phyloP scores from a whole-genome alignment of 768 basidiomycete genomes.

The Obba rivulosa region DNA sequence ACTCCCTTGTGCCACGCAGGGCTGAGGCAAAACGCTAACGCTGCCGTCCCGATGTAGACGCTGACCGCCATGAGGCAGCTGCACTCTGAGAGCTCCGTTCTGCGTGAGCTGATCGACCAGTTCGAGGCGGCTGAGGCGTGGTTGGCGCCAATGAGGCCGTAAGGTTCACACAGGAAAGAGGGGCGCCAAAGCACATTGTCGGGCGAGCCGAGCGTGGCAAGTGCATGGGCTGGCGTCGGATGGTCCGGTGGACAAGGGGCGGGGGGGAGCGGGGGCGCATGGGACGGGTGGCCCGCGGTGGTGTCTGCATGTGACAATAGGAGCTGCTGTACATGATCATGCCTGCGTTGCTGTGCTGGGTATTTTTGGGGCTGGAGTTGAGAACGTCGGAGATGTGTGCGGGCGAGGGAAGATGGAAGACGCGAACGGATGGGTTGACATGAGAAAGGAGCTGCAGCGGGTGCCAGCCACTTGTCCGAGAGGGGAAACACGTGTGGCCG shows the following conservation, averaged over 20 bases:
- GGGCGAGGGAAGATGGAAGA: too few relatives aligned
- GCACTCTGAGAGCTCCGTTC: conserved; percentile 74
- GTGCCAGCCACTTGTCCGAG: too few relatives aligned
- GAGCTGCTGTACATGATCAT: too few relatives aligned
- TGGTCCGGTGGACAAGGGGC: conserved; percentile 2
- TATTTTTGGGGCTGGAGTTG: too few relatives aligned
- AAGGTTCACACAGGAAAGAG: conserved; percentile 17
- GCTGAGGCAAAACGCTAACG: background rate
- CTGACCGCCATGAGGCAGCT: conserved; percentile 87
- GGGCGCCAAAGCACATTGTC: conserved; percentile 5
- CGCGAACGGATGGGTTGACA: too few relatives aligned
- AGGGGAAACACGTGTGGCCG: too few relatives aligned
- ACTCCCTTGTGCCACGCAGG: background rate
- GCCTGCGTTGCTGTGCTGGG: too few relatives aligned
- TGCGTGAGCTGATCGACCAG: conserved; percentile 86
- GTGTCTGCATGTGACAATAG: too few relatives aligned
- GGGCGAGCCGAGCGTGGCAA: conserved; percentile 6
- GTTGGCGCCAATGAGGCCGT: conserved; percentile 88
- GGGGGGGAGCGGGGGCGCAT: background rate
- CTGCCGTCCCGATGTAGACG: conserved; percentile 40
- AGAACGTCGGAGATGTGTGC: too few relatives aligned
- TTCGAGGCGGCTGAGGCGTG: conserved; percentile 95
- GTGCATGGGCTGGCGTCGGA: conserved; percentile 2
- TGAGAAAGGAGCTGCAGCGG: too few relatives aligned
- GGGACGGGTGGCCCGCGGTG: too few relatives aligned